A percentile compares a stretch with the other conserved stretches of the same genome.
These are phyloP conservation scores for Gossypium thurberi DNA, from an alignment of 345 rosid species.

Conservation along the genomic window DNA sequence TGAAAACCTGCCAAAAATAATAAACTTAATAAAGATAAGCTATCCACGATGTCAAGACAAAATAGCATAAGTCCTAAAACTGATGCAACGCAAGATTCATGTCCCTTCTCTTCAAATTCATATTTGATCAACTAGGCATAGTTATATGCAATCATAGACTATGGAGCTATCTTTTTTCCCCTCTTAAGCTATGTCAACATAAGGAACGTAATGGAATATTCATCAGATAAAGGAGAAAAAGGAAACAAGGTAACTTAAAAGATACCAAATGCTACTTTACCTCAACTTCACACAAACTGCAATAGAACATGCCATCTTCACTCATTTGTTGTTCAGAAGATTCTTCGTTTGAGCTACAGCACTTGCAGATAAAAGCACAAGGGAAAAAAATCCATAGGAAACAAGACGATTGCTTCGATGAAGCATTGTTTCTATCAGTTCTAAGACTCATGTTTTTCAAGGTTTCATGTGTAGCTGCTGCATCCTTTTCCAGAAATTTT, in stretches of 20 bases:
- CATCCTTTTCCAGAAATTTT: constrained; percentile 43
- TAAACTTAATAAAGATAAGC: constrained; percentile 5
- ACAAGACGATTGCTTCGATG: constrained; percentile 37
- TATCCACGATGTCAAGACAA: not conserved
- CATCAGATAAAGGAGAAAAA: not conserved
- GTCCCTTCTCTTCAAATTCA: too few relatives aligned
- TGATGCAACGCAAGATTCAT: too few relatives aligned
- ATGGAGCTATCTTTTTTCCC: too few relatives aligned
- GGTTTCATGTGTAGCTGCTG: constrained; percentile 24
- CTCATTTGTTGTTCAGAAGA: constrained; percentile 64
- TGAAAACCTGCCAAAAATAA: constrained; percentile 60
- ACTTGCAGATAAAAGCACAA: constrained; percentile 59
- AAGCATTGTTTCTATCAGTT: constrained; percentile 27
- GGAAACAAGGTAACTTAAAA: not conserved
- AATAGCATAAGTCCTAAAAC: too few relatives aligned
- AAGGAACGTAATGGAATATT: not conserved
- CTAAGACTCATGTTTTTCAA: constrained; percentile 28
- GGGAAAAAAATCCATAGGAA: constrained; percentile 45
- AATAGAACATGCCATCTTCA: constrained; percentile 97
- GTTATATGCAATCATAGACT: too few relatives aligned
- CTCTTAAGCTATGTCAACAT: not conserved
- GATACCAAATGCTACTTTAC: constrained; percentile 32
- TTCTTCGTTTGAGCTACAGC: constrained; percentile 45
- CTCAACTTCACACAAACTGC: constrained; percentile 98
- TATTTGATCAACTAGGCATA: too few relatives aligned